phyloP scores from a whole-genome alignment of 495 filamentous ascomycete genomes.

The Lepraria neglecta region DNA sequence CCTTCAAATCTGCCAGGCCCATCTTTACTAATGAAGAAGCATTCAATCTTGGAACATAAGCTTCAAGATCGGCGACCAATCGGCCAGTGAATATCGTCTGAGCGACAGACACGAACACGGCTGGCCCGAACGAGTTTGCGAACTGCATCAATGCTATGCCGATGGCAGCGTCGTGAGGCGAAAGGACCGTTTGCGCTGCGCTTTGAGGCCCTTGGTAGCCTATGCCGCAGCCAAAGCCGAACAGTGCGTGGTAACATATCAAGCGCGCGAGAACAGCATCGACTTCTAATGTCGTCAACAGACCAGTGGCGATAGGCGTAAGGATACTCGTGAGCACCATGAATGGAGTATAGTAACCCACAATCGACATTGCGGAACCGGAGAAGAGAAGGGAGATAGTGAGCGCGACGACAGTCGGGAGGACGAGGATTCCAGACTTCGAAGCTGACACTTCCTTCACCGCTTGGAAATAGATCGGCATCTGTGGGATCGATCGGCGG shows the following conservation, averaged over 20 bases:
- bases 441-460: conserved; percentile 34
- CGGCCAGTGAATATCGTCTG: conserved; percentile 46
- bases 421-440: conserved; percentile 33
- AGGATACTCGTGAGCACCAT: conserved; percentile 47
- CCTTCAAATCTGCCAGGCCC: conserved; percentile 41
- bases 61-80: conserved; percentile 34
- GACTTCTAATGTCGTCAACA: conserved; percentile 30
- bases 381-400: conserved; percentile 36
- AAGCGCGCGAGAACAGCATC: conserved; percentile 4
- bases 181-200: conserved; percentile 35
- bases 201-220: conserved; percentile 31
- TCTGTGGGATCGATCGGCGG: too few relatives aligned
- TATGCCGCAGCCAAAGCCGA: conserved; percentile 54
- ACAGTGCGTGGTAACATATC: conserved; percentile 42
- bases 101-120: conserved; percentile 48
- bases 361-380: conserved; percentile 24
- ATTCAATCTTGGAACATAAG: background rate
- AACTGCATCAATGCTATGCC: conserved; percentile 54
- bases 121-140: conserved; percentile 52
- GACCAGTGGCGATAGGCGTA: conserved; percentile 36
- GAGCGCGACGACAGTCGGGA: conserved; percentile 40
- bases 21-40: background rate
- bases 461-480: conserved; percentile 67
- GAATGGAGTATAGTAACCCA: conserved; percentile 56
- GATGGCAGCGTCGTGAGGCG: conserved; percentile 45